Base-by-base conservation (phyloP, 768 basidiomycete species). In the Leucosporidium yakuticum region DNA sequence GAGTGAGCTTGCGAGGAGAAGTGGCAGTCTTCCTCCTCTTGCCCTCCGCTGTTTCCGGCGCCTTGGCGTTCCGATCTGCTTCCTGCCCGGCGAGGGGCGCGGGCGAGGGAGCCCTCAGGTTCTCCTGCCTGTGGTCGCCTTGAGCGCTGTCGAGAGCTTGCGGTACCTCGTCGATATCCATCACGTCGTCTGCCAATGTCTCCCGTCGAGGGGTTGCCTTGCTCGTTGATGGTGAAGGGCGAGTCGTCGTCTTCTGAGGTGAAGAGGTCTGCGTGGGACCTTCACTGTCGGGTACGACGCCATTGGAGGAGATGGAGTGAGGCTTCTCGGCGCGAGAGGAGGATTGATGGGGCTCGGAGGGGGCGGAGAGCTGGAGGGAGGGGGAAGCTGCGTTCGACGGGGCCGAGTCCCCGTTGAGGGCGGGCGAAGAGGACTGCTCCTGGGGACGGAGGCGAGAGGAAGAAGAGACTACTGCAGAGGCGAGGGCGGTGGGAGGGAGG, bases 231-330 rank as follows among this genome's bases (percentile, higher is more conserved):
- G 39, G 39, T 15, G 39, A 15, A 44, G 39, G 39, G 39, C 14
- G 39, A 15, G 39, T 15, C 14, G 39, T 15, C 2, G 39, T 44
- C 39, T 8, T 9, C 11, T 44, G 57, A 50, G 76, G 67, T 76
- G 75, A 58, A 76, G 73, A 11, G 76, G 77, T 55, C 76, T 72
- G 34, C 70, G 77, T 69, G 76, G 79, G 61, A 79, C 83, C 23
- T 87, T 80, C 70, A 86, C 83, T 36, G 84, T 68, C 67, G 4
- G 71, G 64, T 0, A 69, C 62, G 15, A 50, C 34, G 0, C 58
- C 61, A 48, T 54, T 49, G 11, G 60, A 50, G 4, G 64, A 60
- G 21, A 36, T n/a, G 50, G 8, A 12, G 2, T 21, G 31, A 27
- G 15, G 15, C 15, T 9, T 59, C 44, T 44, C 31, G 34, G 32